Conservation (phyloP, 345 rosid species). For the Gossypium bickii region DNA sequence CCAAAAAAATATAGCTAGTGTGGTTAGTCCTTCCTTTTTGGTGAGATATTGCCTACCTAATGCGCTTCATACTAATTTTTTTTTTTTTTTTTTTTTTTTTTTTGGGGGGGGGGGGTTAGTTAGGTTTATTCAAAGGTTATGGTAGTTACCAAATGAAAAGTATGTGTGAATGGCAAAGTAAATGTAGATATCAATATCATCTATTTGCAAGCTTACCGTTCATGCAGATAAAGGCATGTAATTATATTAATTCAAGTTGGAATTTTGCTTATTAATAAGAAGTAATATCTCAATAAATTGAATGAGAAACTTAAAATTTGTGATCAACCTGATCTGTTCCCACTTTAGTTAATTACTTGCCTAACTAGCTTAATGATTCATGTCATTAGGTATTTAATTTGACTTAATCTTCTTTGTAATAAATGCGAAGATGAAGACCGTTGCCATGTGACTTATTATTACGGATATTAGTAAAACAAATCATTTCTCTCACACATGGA, state of each 20-base stretch:
- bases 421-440: not conserved
- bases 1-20: not conserved
- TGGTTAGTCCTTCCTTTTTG: conserved; percentile 14
- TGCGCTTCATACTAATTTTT: conserved; percentile 18
- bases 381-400: not conserved
- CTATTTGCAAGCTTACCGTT: not conserved
- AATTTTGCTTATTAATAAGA: not conserved
- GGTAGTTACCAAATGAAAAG: conserved; percentile 27
- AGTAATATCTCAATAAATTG: not conserved
- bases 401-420: not conserved
- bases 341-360: not conserved
- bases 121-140: conserved; percentile 18
- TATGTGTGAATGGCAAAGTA: conserved; percentile 1
- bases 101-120: not conserved
- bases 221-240: not conserved
- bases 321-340: not conserved
- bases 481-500: rapidly evolving
- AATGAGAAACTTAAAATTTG: not conserved
- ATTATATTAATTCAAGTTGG: not conserved
- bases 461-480: too few relatives aligned
- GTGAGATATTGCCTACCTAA: conserved; percentile 24
- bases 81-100: not conserved
- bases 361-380: not conserved
- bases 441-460: not conserved
- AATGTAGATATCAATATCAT: not conserved